Percentiles rank a stretch among this genome's conserved stretches.
Conservation (phyloP, 2,329 filamentous ascomycete species). For the Ilyonectria robusta region DNA sequence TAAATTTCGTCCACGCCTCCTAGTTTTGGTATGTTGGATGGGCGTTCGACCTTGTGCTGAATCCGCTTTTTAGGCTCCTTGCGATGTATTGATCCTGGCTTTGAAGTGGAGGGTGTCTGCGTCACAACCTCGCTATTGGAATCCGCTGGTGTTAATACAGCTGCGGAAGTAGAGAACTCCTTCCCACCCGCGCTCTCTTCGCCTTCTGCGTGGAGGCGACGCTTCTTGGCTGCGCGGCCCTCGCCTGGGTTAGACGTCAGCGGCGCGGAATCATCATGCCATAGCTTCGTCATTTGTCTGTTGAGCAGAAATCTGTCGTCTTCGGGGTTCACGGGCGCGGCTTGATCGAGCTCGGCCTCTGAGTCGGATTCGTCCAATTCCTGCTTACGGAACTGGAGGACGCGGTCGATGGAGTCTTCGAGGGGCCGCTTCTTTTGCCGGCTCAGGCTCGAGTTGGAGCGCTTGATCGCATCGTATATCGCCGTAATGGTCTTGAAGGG, state of each 20-base stretch:
- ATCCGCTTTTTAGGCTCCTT: constrained; percentile 52
- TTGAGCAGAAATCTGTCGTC: constrained; percentile 59
- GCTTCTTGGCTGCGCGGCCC: constrained; percentile 51
- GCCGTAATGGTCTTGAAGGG: constrained; percentile 65
- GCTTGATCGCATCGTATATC: constrained; percentile 85
- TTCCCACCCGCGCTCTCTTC: constrained; percentile 43
- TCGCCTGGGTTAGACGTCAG: constrained; percentile 35
- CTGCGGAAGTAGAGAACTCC: constrained; percentile 33
- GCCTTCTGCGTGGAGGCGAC: constrained; percentile 48
- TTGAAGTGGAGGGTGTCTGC: constrained; percentile 38
- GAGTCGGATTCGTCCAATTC: constrained; percentile 69
- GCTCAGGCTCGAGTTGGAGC: constrained; percentile 89
- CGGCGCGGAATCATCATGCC: constrained; percentile 48
- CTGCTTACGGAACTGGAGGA: constrained; percentile 80
- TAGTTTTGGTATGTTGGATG: constrained; percentile 40
- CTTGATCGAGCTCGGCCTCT: constrained; percentile 63
- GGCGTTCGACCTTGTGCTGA: constrained; percentile 51
- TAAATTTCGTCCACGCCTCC: constrained; percentile 51
- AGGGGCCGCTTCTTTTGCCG: constrained; percentile 85
- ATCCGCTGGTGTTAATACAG: constrained; percentile 31
- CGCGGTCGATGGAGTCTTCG: constrained; percentile 88
- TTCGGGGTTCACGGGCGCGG: constrained; percentile 48
- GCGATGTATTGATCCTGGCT: constrained; percentile 44
- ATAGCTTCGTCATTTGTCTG: constrained; percentile 58
- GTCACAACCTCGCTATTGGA: constrained; percentile 30